Evolutionary conservation across 75 land plant genomes (phyloP).

Genomic region (Sequoiadendron giganteum): DNA sequence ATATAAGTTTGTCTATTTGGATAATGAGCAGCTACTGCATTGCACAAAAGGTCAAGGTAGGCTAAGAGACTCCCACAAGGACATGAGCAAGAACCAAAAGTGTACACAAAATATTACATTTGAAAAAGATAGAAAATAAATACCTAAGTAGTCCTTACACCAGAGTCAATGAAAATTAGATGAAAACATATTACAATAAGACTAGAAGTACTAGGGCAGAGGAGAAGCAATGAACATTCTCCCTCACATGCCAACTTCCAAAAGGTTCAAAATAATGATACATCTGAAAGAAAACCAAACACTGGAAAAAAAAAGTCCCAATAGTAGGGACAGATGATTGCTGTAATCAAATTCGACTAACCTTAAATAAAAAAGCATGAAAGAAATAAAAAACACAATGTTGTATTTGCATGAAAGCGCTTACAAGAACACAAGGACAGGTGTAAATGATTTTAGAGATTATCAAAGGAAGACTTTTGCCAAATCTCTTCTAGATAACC

Average conservation of each 20-base stretch:
- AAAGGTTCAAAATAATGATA: background rate
- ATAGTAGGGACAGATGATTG: background rate
- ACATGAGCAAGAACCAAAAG: background rate
- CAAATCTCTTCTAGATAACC: background rate
- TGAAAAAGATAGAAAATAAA: background rate
- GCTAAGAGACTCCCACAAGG: background rate
- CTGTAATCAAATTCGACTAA: background rate
- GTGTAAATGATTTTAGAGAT: no score
- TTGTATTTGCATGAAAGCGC: background rate
- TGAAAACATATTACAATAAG: background rate
- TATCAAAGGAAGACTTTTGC: background rate
- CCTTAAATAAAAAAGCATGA: background rate
- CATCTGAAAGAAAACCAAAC: background rate
- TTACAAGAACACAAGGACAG: background rate
- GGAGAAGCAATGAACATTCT: background rate
- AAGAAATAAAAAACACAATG: background rate
- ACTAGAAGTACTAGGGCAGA: background rate
- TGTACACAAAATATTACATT: background rate
- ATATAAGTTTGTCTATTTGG: background rate
- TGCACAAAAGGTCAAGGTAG: background rate
- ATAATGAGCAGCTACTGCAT: background rate
- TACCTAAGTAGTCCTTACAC: background rate
- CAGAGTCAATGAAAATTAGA: background rate
- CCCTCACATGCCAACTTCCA: background rate
- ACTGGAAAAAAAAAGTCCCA: background rate